phyloP scores from a whole-genome alignment of 2,329 filamentous ascomycete species.

The Aureobasidium melanogenum region DNA sequence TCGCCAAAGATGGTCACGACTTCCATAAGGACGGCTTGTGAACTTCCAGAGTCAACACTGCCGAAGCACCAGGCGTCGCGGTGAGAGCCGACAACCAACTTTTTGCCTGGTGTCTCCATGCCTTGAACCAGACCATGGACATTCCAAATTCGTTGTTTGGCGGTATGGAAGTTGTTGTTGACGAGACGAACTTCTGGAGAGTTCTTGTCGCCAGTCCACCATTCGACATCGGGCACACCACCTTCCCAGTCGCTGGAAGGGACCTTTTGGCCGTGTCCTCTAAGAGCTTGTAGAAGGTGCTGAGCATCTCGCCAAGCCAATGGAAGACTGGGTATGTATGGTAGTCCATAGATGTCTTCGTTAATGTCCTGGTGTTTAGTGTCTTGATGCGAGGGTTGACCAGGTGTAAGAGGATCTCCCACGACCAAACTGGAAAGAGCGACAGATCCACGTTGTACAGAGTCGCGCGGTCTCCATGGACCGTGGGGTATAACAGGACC shows the following conservation, averaged over 20 bases:
- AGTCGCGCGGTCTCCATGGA: constrained; percentile 69
- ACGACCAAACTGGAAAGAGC: constrained; percentile 73
- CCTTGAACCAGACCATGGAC: constrained; percentile 76
- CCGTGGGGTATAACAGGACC: constrained; percentile 69
- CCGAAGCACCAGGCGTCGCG: constrained; percentile 90
- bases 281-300: constrained; percentile 63
- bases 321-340: constrained; percentile 81
- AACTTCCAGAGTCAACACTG: constrained; percentile 74
- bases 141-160: constrained; percentile 83
- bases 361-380: constrained; percentile 51
- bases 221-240: constrained; percentile 68
- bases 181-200: constrained; percentile 72
- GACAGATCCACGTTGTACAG: constrained; percentile 74
- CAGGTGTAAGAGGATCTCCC: constrained; percentile 87
- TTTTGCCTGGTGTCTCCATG: constrained; percentile 74
- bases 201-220: constrained; percentile 71
- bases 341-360: constrained; percentile 58
- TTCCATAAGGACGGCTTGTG: constrained; percentile 86
- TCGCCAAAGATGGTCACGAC: constrained; percentile 77
- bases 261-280: constrained; percentile 63
- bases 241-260: constrained; percentile 64
- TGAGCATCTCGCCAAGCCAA: constrained; percentile 85
- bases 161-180: constrained; percentile 78
- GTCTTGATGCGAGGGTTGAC: constrained; percentile 64
- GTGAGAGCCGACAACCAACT: constrained; percentile 84